phyloP scores from a whole-genome alignment of 495 filamentous ascomycete genomes.

The Hyphodiscus hymeniophilus region DNA sequence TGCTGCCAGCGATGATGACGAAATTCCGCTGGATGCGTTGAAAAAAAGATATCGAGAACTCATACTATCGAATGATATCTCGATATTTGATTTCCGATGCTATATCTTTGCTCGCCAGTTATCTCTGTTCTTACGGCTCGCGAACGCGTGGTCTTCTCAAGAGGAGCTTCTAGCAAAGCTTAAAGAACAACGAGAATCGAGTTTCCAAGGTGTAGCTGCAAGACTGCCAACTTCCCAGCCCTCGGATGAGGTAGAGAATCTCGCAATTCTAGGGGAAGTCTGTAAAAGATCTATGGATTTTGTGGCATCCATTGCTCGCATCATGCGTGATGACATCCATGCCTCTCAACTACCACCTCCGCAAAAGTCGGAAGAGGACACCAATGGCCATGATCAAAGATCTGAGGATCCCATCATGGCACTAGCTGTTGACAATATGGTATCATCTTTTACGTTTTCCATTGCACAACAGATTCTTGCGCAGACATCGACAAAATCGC shows the following conservation, averaged over 20 bases:
- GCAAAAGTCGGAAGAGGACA: conserved; percentile 19
- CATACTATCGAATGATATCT: conserved; percentile 92
- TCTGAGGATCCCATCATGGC: conserved; percentile 25
- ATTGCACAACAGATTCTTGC: conserved; percentile 68
- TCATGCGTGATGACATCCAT: conserved; percentile 67
- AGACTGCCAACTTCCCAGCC: conserved; percentile 34
- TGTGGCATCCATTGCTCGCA: conserved; percentile 65
- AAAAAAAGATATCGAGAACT: conserved; percentile 85
- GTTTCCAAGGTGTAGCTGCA: conserved; percentile 43
- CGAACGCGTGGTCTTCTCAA: conserved; percentile 52
- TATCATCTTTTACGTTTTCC: conserved; percentile 78
- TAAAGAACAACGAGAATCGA: conserved; percentile 45
- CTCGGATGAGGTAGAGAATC: conserved; percentile 59
- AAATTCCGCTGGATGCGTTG: conserved; percentile 59
- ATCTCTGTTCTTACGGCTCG: conserved; percentile 72
- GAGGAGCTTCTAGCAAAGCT: conserved; percentile 50
- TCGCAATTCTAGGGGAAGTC: conserved; percentile 69
- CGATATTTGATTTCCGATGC: conserved; percentile 91
- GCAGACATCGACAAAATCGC: conserved; percentile 61
- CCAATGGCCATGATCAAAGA: conserved; percentile 1
- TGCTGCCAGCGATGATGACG: conserved; percentile 27
- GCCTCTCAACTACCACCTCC: conserved; percentile 30
- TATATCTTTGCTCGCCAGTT: conserved; percentile 92
- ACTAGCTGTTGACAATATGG: conserved; percentile 68
- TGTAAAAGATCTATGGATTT: conserved; percentile 73